Percentiles rank a stretch among this genome's conserved stretches.
phyloP scores from a whole-genome alignment of 768 basidiomycete species.

The Chalciporus pseudorubinellus region DNA sequence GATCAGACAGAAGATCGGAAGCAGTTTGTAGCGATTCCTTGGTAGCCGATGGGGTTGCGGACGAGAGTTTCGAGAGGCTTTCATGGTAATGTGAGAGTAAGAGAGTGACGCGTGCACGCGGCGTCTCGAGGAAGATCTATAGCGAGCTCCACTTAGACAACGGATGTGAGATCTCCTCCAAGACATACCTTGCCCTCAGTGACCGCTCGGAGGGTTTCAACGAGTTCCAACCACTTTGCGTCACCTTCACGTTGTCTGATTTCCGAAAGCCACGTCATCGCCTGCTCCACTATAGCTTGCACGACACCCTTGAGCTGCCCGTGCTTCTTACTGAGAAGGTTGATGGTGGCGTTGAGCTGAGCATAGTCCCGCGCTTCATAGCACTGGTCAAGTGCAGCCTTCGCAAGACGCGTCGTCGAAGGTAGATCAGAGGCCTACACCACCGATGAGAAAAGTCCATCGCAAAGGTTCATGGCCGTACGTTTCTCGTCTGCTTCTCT shows the following conservation, averaged over 20 bases:
- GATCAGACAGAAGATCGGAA: conserved; percentile 87
- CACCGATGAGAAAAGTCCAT: not conserved
- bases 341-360: conserved; percentile 68
- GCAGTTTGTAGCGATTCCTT: conserved; percentile 82
- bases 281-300: conserved; percentile 87
- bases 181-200: conserved; percentile 91
- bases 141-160: conserved; percentile 2
- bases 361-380: conserved; percentile 70
- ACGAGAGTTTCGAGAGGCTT: conserved; percentile 47
- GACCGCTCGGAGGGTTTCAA: conserved; percentile 85
- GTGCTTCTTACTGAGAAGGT: conserved; percentile 86
- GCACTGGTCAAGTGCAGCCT: conserved; percentile 66
- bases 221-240: conserved; percentile 80
- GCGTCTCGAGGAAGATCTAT: conserved; percentile 95
- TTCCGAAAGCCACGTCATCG: conserved; percentile 78
- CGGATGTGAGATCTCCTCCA: not conserved
- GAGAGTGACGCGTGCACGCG: conserved; percentile 90
- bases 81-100: conserved; percentile 86
- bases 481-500: conserved; percentile 97
- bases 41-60: conserved; percentile 34
- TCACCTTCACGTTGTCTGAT: conserved; percentile 65
- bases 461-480: conserved; percentile 33
- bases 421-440: conserved; percentile 83
- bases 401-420: conserved; percentile 87
- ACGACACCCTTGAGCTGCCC: conserved; percentile 91